Percentiles rank a stretch among this genome's conserved stretches.
Conservation (phyloP, 306 rosid species). For the Alnus rubra region DNA sequence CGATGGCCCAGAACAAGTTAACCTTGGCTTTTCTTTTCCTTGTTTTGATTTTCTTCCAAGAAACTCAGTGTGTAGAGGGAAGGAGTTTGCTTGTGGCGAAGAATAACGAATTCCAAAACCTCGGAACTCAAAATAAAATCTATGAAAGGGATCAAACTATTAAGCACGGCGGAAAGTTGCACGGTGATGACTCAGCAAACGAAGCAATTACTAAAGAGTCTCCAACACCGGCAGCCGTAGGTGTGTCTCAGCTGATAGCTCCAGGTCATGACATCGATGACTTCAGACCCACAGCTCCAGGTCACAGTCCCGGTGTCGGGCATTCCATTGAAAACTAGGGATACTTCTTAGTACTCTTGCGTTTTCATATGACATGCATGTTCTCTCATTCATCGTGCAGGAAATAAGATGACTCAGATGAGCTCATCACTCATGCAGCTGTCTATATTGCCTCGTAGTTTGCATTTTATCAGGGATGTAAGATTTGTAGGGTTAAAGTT, state of each 20-base stretch:
- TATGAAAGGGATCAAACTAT: neutral
- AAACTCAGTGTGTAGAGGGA: slow-evolving; percentile 28
- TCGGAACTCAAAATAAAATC: slow-evolving; percentile 17
- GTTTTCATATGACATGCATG: neutral
- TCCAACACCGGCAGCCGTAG: slow-evolving; percentile 26
- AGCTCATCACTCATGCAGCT: too few relatives aligned
- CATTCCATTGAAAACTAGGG: slow-evolving; percentile 52
- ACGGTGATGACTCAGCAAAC: neutral
- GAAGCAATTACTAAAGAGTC: slow-evolving; percentile 3
- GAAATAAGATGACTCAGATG: neutral
- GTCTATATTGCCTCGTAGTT: too few relatives aligned
- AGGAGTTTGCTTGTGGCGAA: slow-evolving; percentile 31
- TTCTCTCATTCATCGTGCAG: neutral
- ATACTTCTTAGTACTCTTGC: neutral
- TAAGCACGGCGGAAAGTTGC: neutral
- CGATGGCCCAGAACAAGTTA: slow-evolving; percentile 39
- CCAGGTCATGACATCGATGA: slow-evolving; percentile 27
- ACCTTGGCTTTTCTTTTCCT: slow-evolving; percentile 17
- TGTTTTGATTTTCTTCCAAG: slow-evolving; percentile 26
- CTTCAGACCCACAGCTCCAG: slow-evolving; percentile 70
- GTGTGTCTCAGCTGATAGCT: slow-evolving; percentile 27
- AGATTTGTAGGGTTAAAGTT: too few relatives aligned
- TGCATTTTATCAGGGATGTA: too few relatives aligned
- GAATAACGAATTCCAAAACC: slow-evolving; percentile 3
- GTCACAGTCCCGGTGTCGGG: slow-evolving; percentile 81